phyloP scores from a whole-genome alignment of 2,329 filamentous ascomycete species.

The Coniochaeta pulveracea region DNA sequence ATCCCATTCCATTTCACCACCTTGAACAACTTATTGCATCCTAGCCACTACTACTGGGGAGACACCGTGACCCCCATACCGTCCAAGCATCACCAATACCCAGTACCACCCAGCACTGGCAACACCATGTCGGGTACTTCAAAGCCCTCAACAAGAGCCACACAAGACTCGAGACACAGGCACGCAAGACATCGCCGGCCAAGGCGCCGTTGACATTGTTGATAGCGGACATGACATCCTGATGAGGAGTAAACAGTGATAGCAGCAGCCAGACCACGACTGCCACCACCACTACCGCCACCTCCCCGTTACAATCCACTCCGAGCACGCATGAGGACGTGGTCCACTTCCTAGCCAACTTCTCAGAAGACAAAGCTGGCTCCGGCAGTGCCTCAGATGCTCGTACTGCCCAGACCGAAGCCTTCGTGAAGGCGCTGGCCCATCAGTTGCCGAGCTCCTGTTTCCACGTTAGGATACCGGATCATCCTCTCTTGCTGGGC shows the following conservation, averaged over 20 bases:
- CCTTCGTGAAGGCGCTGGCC: background rate
- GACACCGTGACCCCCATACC: too few species aligned
- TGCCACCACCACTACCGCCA: background rate
- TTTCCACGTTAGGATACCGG: background rate
- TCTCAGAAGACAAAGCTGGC: background rate
- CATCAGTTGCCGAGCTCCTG: slow-evolving; percentile 1
- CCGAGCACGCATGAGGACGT: slow-evolving; percentile 1
- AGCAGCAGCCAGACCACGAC: background rate
- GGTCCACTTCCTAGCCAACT: background rate
- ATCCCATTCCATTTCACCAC: too few species aligned
- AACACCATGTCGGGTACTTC: too few species aligned
- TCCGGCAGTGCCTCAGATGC: background rate
- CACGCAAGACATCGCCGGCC: slow-evolving; percentile 1
- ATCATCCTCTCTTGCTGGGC: slow-evolving; percentile 1
- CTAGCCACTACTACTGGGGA: too few species aligned
- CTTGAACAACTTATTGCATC: too few species aligned
- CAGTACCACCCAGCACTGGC: too few species aligned
- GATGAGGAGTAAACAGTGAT: slow-evolving; percentile 3
- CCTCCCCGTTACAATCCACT: background rate
- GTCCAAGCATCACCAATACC: too few species aligned
- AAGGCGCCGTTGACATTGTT: background rate
- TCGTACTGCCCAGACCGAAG: slow-evolving; percentile 1
- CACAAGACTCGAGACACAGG: slow-evolving; percentile 3
- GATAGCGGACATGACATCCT: slow-evolving; percentile 3
- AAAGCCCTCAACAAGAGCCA: slow-evolving; percentile 2